Conservation (phyloP, 2,329 filamentous ascomycete genomes). For the Microsporum ferrugineum region DNA sequence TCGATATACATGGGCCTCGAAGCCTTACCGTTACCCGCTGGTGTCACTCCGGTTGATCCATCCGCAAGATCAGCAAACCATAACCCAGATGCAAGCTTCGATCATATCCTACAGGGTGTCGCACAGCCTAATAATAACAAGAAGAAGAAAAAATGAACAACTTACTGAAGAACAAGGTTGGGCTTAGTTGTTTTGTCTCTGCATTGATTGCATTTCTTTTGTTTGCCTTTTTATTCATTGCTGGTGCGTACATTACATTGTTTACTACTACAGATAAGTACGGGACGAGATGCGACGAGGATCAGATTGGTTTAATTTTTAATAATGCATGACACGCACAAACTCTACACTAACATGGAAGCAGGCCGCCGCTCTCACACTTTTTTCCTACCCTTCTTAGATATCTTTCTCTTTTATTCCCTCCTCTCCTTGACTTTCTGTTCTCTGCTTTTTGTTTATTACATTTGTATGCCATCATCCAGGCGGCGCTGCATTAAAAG, state of each 20-base stretch:
- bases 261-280: background rate
- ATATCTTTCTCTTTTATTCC: background rate
- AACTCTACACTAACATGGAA: background rate
- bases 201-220: background rate
- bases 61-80: constrained; percentile 30
- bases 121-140: background rate
- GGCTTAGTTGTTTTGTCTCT: background rate
- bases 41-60: constrained; percentile 32
- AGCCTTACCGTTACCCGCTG: constrained; percentile 33
- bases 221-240: background rate
- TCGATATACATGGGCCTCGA: constrained; percentile 37
- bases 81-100: constrained; percentile 41
- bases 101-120: constrained; percentile 36
- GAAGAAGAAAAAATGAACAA: background rate
- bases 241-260: constrained; percentile 3
- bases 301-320: constrained; percentile 1
- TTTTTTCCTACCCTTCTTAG: background rate
- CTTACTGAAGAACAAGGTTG: background rate
- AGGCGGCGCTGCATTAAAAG: background rate
- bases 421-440: background rate
- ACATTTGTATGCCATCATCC: background rate
- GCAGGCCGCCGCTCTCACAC: background rate
- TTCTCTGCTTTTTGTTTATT: background rate
- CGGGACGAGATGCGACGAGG: background rate
- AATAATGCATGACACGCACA: background rate